Evolutionary conservation across 139 green algal genomes (phyloP).

Genomic region (Spirogloea muscicola): DNA sequence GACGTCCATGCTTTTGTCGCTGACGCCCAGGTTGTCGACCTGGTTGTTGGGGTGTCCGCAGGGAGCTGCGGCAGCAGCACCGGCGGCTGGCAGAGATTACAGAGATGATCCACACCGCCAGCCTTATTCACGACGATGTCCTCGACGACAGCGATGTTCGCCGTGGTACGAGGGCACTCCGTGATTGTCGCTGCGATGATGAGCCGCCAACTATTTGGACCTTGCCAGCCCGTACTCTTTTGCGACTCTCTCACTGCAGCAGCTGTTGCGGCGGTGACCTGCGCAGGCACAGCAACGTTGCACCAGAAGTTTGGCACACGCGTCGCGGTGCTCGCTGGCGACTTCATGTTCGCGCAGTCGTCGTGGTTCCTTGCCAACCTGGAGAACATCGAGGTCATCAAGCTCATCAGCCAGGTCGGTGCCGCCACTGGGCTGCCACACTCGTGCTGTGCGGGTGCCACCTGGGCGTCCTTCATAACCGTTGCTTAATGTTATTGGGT

Average conservation of each 20-base stretch:
- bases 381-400: conserved; percentile 99
- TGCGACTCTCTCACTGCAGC: no score
- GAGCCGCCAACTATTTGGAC: no score
- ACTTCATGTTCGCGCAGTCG: conserved; percentile 98
- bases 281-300: conserved; percentile 85
- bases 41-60: no score
- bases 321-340: conserved; percentile 90
- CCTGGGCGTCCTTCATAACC: no score
- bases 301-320: conserved; percentile 90
- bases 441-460: no score
- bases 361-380: conserved; percentile 97
- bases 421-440: no score
- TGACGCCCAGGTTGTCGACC: no score
- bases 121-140: conserved; percentile 97
- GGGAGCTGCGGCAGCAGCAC: conserved; percentile 83
- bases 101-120: conserved; percentile 99
- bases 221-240: no score
- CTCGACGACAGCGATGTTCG: conserved; percentile 88
- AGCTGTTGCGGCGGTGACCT: no score
- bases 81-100: conserved; percentile 90
- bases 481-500: no score
- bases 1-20: no score
- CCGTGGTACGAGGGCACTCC: conserved; percentile 77
- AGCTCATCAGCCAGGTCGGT: conserved; percentile 78
- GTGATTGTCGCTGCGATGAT: no score